These are phyloP conservation scores for Calonectria crousiana DNA, from an alignment of 2,329 filamentous ascomycete genomes.

Conservation along the genomic window DNA sequence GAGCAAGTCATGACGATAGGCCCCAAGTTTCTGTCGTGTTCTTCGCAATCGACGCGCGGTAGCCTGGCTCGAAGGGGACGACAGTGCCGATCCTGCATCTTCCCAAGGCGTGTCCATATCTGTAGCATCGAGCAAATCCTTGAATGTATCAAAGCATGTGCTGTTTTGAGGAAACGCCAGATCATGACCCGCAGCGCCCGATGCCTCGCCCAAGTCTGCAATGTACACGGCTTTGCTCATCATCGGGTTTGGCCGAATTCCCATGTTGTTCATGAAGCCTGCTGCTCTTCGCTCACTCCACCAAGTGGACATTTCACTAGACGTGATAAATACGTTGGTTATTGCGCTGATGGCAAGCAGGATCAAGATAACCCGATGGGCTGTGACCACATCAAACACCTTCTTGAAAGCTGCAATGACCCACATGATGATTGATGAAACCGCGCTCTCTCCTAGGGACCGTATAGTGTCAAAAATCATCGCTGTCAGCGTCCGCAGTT, in stretches of 20 bases:
- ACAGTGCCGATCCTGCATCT: conserved; percentile 61
- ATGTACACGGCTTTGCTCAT: conserved; percentile 92
- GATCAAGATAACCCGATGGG: conserved; percentile 79
- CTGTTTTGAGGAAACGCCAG: conserved; percentile 59
- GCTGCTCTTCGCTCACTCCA: conserved; percentile 86
- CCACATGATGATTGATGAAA: conserved; percentile 83
- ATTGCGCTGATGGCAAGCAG: conserved; percentile 77
- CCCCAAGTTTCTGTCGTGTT: conserved; percentile 85
- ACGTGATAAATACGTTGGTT: conserved; percentile 81
- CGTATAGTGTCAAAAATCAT: conserved; percentile 79
- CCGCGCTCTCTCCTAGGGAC: conserved; percentile 80
- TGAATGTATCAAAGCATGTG: conserved; percentile 73
- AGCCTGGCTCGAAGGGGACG: conserved; percentile 62
- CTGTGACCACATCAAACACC: conserved; percentile 75
- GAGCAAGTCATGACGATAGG: conserved; percentile 89
- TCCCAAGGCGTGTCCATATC: conserved; percentile 70
- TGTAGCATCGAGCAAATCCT: conserved; percentile 67
- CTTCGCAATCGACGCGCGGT: conserved; percentile 77
- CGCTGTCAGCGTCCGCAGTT: conserved; percentile 71
- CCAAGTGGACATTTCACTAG: conserved; percentile 81
- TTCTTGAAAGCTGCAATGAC: conserved; percentile 74
- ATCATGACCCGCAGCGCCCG: conserved; percentile 51
- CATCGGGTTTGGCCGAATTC: conserved; percentile 80
- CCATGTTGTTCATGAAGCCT: conserved; percentile 84
- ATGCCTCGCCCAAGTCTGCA: conserved; percentile 79